Percentiles rank a stretch among this genome's conserved stretches.
Conservation (phyloP, 768 basidiomycete species). For the Suillus plorans region DNA sequence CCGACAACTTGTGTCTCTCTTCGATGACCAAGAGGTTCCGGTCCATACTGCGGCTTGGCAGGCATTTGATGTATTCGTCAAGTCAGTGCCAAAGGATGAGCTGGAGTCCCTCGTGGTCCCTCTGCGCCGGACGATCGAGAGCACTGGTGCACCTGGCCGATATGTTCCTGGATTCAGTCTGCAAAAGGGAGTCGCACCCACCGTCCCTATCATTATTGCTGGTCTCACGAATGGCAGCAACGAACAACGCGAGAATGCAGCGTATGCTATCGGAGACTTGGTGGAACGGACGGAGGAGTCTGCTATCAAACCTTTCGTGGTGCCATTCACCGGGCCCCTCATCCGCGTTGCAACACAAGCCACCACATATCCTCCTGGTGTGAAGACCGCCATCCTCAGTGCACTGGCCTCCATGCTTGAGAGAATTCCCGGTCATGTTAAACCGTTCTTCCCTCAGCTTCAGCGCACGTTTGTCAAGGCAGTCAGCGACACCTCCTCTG, state of each 20-base stretch:
- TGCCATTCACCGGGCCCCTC: constrained; percentile 92
- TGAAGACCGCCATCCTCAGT: constrained; percentile 88
- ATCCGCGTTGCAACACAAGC: constrained; percentile 93
- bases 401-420: constrained; percentile 85
- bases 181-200: constrained; percentile 78
- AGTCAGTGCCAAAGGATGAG: constrained; percentile 89
- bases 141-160: constrained; percentile 73
- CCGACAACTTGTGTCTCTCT: constrained; percentile 76
- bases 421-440: constrained; percentile 84
- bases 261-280: constrained; percentile 94
- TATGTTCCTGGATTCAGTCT: constrained; percentile 85
- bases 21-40: constrained; percentile 73
- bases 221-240: constrained; percentile 94
- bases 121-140: constrained; percentile 84
- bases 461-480: constrained; percentile 97
- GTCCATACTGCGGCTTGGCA: constrained; percentile 84
- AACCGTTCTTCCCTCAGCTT: constrained; percentile 97
- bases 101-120: constrained; percentile 89
- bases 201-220: constrained; percentile 85
- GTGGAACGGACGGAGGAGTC: constrained; percentile 82
- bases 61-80: constrained; percentile 85
- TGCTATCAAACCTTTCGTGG: constrained; percentile 93
- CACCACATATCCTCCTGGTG: constrained; percentile 85
- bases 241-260: constrained; percentile 93
- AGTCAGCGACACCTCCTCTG: constrained; percentile 74